phyloP scores from a whole-genome alignment of 2,329 filamentous ascomycete species.

The Capronia americana region DNA sequence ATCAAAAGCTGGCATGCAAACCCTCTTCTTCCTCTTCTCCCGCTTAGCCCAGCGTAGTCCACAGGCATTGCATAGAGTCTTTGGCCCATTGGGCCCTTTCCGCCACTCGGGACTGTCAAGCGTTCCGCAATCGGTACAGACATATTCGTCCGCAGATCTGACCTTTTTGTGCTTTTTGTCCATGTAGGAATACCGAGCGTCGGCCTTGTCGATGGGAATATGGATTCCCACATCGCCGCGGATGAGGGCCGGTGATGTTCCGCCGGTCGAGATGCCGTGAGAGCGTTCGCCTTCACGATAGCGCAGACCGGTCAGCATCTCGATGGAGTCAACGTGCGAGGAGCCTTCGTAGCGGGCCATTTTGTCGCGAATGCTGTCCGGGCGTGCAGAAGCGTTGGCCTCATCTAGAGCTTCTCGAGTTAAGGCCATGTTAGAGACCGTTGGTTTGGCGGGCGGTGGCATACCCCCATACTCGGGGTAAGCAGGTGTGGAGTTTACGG shows the following conservation, averaged over 20 bases:
- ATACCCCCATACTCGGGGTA: constrained; percentile 55
- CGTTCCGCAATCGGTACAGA: constrained; percentile 94
- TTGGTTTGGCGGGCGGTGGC: constrained; percentile 70
- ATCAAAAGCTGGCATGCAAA: neutral
- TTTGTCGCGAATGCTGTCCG: constrained; percentile 82
- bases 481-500: constrained; percentile 28
- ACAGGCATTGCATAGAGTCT: constrained; percentile 95
- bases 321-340: constrained; percentile 83
- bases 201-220: constrained; percentile 75
- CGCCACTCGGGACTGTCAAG: constrained; percentile 95
- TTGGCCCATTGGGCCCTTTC: constrained; percentile 89
- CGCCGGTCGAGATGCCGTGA: constrained; percentile 84
- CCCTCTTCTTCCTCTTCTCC: constrained; percentile 70
- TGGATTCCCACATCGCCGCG: constrained; percentile 86
- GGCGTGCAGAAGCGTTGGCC: constrained; percentile 66
- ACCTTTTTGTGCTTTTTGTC: constrained; percentile 82
- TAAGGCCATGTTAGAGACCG: constrained; percentile 69
- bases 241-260: constrained; percentile 78
- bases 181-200: constrained; percentile 56
- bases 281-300: constrained; percentile 90
- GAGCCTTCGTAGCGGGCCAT: constrained; percentile 81
- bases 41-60: constrained; percentile 76
- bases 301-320: constrained; percentile 87
- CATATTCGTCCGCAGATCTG: constrained; percentile 83
- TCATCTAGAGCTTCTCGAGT: constrained; percentile 83